Evolutionary conservation across 805 yeast genomes (phyloP), one percentile per base, ranked within the genome.

Genomic region (Zygosaccharomyces gambellarensis): DNA sequence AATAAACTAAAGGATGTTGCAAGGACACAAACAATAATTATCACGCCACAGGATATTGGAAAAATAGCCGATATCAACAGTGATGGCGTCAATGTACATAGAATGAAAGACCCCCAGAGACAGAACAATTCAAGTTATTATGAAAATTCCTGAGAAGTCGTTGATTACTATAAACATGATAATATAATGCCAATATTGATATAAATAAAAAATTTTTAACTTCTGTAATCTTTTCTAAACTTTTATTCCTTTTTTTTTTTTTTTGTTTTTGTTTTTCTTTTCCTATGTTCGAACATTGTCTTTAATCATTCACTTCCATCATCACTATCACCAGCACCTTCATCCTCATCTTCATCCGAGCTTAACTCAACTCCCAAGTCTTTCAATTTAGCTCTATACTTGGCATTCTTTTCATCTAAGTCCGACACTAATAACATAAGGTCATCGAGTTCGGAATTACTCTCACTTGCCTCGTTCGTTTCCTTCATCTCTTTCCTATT

Each of bases 41-140:
- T 92, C 40, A 92, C 99, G 0, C 99, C 99, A 0, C 95, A 90
- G 61, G 95, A 89, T 63, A 85, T 92, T 54, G 81, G 79, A 2
- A 73, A 71, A 47, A 74, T 72, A 36, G 81, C 87, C 1, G 79
- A 81, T 19, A 75, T 85, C 39, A 83, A 82, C n/a, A 82, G 79
- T 29, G 68, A 78, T 25, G 75, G 71, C 19, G 87, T 86, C 3
- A 74, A 71, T 49, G 85, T 87, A 28, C 90, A 84, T 58, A 80
- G 76, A 58, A 82, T 86, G 57, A 67, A 61, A 50, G 76, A 73
- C 51, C 76, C 76, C 11, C 51, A 66, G 48, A 59, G 71, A 51
- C 64, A 60, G 14, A 64, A 56, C 47, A 63, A 61, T 43, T 62
- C 67, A 3, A 53, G 51, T 29, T 58, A 42, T 39, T 53, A 55